Evolutionary conservation across 2,329 filamentous ascomycete genomes (phyloP), one percentile per base, ranked within the genome.

Genomic region (Metarhizium brunneum): DNA sequence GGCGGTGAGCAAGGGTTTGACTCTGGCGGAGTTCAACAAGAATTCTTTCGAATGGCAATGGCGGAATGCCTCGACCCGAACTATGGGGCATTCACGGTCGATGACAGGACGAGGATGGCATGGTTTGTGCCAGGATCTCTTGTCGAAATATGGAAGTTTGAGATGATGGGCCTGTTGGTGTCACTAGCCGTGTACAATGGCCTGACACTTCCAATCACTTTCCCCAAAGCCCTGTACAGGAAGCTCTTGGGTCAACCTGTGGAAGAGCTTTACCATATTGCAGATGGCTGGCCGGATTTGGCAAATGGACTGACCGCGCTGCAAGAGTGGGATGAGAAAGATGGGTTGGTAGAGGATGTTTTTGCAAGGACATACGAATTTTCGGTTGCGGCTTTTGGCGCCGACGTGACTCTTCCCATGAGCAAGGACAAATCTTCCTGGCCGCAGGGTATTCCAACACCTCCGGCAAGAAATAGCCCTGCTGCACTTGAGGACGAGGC

Each of bases 121-220:
- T 99, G 91, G 89, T 96, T 99, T 64, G 83, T 87, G 50, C 89
- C 92, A 0, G 84, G 85, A 6, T 90, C 90, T 5, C 72, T 90
- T 7, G 91, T 95, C 58, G 89, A 90, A 2, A 76, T 88, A 6
- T 94, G 92, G 82, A 94, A 94, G 66, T 97, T 88, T 64, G 90
- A 97, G 69, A 80, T 97, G 20, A 77, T 96, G 36, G 94, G 94
- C 1, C 71, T 96, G 11, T 73, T 97, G n/a, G 79, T 96, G 60
- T 95, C 89, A 1, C 77, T 99, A 18, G 94, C 94, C 5, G 75
- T 97, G 4, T 96, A 94, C 72, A 99, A 99, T 62, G 92, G 92
- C 1, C 77, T 97, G 29, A 96, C 92, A 0, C 76, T 99, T 1
- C 94, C 94, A 0, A 80, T 97, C 47, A 95, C 87, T 1, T 94